A percentile compares a stretch with the other conserved stretches of the same genome.
Conservation (phyloP, 768 basidiomycete species). For the Epithele typhae region DNA sequence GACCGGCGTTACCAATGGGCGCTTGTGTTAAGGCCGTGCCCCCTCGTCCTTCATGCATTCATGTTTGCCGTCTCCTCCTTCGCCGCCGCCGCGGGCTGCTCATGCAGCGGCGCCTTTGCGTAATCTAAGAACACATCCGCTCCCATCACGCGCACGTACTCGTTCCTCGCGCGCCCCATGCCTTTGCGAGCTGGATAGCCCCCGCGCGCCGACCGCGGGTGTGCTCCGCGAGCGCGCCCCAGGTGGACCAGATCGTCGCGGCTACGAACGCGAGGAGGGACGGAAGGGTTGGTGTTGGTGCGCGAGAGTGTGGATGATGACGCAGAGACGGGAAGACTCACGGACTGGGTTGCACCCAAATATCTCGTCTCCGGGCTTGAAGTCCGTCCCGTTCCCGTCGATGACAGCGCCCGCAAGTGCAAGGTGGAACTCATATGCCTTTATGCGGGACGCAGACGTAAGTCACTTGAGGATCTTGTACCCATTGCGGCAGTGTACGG, state of each 20-base stretch:
- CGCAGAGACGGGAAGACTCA: conserved; percentile 12
- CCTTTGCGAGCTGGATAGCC: conserved; percentile 72
- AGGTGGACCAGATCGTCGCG: conserved; percentile 32
- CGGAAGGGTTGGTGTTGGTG: background rate
- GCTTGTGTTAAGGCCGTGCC: too few species aligned
- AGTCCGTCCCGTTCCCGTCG: conserved; percentile 47
- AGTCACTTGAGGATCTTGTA: conserved; percentile 54
- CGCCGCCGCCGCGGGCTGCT: conserved; percentile 40
- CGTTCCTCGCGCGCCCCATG: conserved; percentile 53
- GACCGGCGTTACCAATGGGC: too few species aligned
- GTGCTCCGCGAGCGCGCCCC: conserved; percentile 62
- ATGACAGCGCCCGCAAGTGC: conserved; percentile 62
- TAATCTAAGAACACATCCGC: conserved; percentile 77
- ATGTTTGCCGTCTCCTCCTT: conserved; percentile 44
- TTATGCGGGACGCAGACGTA: conserved; percentile 44
- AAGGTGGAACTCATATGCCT: conserved; percentile 57
- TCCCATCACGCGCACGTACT: conserved; percentile 53
- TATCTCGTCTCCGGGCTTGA: conserved; percentile 57
- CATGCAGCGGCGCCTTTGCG: conserved; percentile 43
- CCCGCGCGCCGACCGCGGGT: conserved; percentile 49
- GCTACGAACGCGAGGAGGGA: too few species aligned
- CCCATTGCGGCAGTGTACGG: conserved; percentile 33
- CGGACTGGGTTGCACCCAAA: conserved; percentile 49
- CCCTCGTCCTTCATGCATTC: too few species aligned
- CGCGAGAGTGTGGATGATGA: background rate